A percentile compares a stretch with the other conserved stretches of the same genome.
phyloP scores from a whole-genome alignment of 176 grass and related monocot genomes.

The Puccinellia tenuiflora region DNA sequence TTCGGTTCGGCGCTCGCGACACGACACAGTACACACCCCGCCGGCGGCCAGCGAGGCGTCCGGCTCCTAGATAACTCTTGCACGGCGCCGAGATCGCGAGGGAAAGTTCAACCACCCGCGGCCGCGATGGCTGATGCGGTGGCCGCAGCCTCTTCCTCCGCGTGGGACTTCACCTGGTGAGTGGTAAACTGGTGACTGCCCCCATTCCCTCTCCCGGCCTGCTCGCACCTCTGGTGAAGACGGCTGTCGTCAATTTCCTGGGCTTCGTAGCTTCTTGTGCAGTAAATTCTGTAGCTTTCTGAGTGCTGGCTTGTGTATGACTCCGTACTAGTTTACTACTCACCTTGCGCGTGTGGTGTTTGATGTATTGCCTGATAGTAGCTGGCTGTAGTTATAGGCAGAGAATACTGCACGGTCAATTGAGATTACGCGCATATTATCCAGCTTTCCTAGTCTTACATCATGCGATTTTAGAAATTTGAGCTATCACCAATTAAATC shows the following conservation, averaged over 20 bases:
- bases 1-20: neutral
- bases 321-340: no score
- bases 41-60: no score
- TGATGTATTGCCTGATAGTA: constrained; percentile 12
- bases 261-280: neutral
- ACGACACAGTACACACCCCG: no score
- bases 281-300: neutral
- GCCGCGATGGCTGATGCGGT: constrained; percentile 11
- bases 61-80: no score
- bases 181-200: constrained; percentile 25
- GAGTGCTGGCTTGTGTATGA: neutral
- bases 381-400: neutral
- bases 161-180: constrained; percentile 26
- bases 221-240: neutral
- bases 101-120: no score
- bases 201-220: neutral
- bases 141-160: neutral
- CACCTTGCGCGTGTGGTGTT: neutral
- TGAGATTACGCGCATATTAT: neutral
- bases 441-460: neutral
- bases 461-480: no score
- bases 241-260: neutral
- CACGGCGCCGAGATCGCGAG: no score
- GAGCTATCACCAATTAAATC: neutral
- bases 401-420: neutral